A percentile compares a stretch with the other conserved stretches of the same genome.
Evolutionary conservation across 768 basidiomycete genomes (phyloP).

Genomic region (Cubamyces sp.): DNA sequence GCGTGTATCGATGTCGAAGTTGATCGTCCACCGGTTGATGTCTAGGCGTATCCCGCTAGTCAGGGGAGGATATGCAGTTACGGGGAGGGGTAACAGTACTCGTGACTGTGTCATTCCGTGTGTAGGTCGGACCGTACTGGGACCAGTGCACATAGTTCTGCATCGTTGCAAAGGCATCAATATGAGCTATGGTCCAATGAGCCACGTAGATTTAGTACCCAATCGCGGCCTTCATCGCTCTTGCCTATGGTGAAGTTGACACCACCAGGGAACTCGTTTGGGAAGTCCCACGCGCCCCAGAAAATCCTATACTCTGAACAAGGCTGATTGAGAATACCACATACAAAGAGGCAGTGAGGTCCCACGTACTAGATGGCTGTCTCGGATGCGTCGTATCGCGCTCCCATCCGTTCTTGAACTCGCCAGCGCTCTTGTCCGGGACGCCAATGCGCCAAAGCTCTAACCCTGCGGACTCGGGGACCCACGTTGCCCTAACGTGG

Average conservation of each 20-base stretch:
- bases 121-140: conserved; percentile 33
- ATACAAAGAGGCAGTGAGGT: neutral
- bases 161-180: no score
- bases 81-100: conserved; percentile 10
- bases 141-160: conserved; percentile 38
- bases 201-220: conserved; percentile 10
- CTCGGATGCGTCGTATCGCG: conserved; percentile 28
- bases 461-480: conserved; percentile 29
- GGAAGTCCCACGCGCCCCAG: conserved; percentile 39
- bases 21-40: conserved; percentile 33
- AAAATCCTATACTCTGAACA: conserved; percentile 28
- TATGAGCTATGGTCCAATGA: no score
- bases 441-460: conserved; percentile 36
- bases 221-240: conserved; percentile 30
- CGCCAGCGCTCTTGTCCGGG: conserved; percentile 35
- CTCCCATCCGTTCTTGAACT: conserved; percentile 33
- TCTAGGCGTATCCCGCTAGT: conserved; percentile 4
- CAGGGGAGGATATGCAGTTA: neutral
- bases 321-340: neutral
- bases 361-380: conserved; percentile 24
- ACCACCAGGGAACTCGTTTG: conserved; percentile 34
- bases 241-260: conserved; percentile 37
- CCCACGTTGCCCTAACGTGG: conserved; percentile 26
- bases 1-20: conserved; percentile 27
- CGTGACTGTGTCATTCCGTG: conserved; percentile 28